Evolutionary conservation across 2,329 filamentous ascomycete genomes (phyloP), one percentile per base, ranked within the genome.

Genomic region (Phyllosticta citriasiana): DNA sequence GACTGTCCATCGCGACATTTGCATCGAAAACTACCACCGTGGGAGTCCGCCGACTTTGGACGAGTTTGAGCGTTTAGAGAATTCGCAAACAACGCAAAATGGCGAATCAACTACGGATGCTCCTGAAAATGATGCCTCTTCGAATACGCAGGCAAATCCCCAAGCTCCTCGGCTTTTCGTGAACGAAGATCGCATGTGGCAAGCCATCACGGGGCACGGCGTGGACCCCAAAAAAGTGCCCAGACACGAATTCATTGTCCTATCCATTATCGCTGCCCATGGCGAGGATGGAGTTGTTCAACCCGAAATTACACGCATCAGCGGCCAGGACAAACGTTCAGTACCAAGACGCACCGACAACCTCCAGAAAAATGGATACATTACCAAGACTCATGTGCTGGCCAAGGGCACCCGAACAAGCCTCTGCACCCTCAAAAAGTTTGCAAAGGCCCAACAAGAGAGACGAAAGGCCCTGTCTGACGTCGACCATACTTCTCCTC

Each of bases 291-390:
- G 84, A 5, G 81, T 87, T 53, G 69, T 81, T 2, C 84, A 87
- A 67, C 79, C 82, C 2, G 78, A 83, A 2, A 70, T 87, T 47
- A 77, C 78, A 51, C 74, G 71, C 58, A 66, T 81, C 24, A 84
- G 82, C 64, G 81, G 81, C 5, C 84, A 87, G 71, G 84, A 87
- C 69, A 87, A 86, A 68, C 78, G 84, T 54, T 87, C 84, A 1
- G 80, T 87, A 2, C 84, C 84, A 1, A 78, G 81, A 63, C 76
- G 84, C 50, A 87, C 84, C 2, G 81, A 85, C 63, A 71, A 74
- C 2, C 73, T 87, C 50, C 76, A 78, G 5, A 70, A 75, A 40
- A 84, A 82, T 65, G 84, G 84, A 0, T 86, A 87, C 67, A 86
- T 87, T 59, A 76, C 79, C 51, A 87, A 87, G 66, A 74, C 76